Conservation (phyloP, 495 filamentous ascomycete genomes). For the Aspergillus mulundensis region DNA sequence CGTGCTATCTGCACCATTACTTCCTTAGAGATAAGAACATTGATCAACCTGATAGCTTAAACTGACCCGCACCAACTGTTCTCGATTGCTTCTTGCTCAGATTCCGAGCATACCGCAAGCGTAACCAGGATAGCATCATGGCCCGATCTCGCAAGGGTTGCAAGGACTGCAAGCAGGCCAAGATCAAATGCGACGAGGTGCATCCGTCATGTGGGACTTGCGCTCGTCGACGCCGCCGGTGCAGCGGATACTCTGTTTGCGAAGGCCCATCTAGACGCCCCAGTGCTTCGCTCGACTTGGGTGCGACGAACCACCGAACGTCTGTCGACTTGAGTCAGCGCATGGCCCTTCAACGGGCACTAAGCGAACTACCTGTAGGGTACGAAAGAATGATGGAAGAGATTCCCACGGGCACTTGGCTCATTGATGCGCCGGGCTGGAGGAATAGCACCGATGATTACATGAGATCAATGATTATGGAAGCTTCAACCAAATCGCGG, state of each 20-base stretch:
- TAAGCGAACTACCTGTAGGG: too few species aligned
- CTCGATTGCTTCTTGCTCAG: too few species aligned
- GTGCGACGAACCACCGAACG: too few species aligned
- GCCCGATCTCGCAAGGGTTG: conserved; percentile 2
- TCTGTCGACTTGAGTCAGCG: too few species aligned
- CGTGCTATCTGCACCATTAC: not conserved
- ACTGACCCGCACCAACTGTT: not conserved
- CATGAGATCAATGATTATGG: too few species aligned
- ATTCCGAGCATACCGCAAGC: too few species aligned
- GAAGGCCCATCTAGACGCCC: not conserved
- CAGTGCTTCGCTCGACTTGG: not conserved
- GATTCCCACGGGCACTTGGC: too few species aligned
- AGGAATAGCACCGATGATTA: too few species aligned
- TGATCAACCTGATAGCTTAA: not conserved
- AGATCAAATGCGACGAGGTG: conserved; percentile 3
- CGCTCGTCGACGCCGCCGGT: not conserved
- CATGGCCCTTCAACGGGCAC: too few species aligned
- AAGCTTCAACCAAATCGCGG: not conserved
- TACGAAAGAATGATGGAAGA: too few species aligned
- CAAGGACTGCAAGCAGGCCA: conserved; percentile 4
- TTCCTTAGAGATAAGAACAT: not conserved
- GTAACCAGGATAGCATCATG: not conserved
- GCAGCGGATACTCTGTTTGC: not conserved
- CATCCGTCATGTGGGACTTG: conserved; percentile 2
- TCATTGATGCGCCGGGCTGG: too few species aligned